Evolutionary conservation across 805 yeast species (phyloP), one percentile per base, ranked within the genome.

Genomic region (Limtongia smithiae): DNA sequence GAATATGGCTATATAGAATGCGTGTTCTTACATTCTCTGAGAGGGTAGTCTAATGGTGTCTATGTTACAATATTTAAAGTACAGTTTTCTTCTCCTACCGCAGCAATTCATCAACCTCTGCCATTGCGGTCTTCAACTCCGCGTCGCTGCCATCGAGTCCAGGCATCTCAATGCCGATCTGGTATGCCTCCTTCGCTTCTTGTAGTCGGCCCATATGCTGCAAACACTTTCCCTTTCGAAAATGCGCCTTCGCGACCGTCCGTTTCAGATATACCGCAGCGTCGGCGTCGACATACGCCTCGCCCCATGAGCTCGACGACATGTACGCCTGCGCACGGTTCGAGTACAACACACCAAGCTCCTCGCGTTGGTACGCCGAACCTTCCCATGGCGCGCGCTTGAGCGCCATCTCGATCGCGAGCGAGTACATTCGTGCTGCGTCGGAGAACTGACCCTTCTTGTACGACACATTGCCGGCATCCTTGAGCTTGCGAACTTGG

Each of bases 341-440:
- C 30, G 61, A 65, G 42, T 70, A 54, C 41, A 65, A 44, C 34
- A 46, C 46, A 30, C 63, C 44, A 28, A 67, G 58, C 51, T 72
- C 75, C 28, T 66, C 69, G 24, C 69, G 53, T 30, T 64, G 58
- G 30, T 54, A 52, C 37, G 53, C 59, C 7, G 67, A 59, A 17
- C 70, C 57, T 54, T 71, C 76, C 70, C 72, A 72, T 17, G 64
- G 59, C 8, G 73, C 67, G 37, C 75, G 65, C 34, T 66, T 61
- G 34, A 65, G 57, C 15, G 71, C 73, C 64, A 68, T 62, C 28
- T 67, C 71, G 20, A 71, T 57, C 5, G 76, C 74, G 34, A 70
- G 58, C 15, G 63, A 50, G 44, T 67, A 62, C 47, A 63, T 48
- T 50, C 62, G 62, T 22, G 66, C 58, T 7, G 74, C 75, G 27